phyloP scores from a whole-genome alignment of 768 basidiomycete genomes.

The Termitomyces sp. region DNA sequence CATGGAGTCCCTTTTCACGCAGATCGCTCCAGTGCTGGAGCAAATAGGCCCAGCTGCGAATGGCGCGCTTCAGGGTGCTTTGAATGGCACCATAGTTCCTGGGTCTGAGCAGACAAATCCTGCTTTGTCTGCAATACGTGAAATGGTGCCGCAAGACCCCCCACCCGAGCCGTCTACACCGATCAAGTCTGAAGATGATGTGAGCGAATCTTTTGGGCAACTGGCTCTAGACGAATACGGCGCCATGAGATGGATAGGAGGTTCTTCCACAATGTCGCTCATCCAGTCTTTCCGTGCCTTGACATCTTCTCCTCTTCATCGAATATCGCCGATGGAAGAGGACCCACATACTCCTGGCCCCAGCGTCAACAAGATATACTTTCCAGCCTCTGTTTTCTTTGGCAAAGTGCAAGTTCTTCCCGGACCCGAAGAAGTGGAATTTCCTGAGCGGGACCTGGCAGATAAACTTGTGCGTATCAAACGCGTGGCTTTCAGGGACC shows the following conservation, averaged over 20 bases:
- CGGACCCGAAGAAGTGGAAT: constrained; percentile 82
- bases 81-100: constrained; percentile 23
- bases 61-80: constrained; percentile 27
- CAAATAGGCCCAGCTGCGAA: constrained; percentile 57
- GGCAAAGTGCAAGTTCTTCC: constrained; percentile 82
- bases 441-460: constrained; percentile 77
- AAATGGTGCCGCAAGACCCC: constrained; percentile 30
- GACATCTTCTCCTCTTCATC: constrained; percentile 68
- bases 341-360: constrained; percentile 76
- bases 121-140: constrained; percentile 29
- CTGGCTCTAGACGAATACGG: constrained; percentile 86
- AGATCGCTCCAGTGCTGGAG: constrained; percentile 75
- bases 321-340: constrained; percentile 80
- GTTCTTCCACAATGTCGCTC: constrained; percentile 88
- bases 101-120: constrained; percentile 32
- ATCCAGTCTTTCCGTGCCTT: constrained; percentile 82
- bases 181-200: constrained; percentile 65
- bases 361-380: constrained; percentile 81
- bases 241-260: constrained; percentile 89
- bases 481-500: constrained; percentile 11
- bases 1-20: constrained; percentile 83
- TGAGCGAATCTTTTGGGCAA: constrained; percentile 82
- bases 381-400: constrained; percentile 83
- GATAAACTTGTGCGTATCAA: constrained; percentile 71
- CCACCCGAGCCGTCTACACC: constrained; percentile 34